Percentiles rank a stretch among this genome's conserved stretches.
phyloP scores from a whole-genome alignment of 306 rosid species.

The Erythrophleum fordii region DNA sequence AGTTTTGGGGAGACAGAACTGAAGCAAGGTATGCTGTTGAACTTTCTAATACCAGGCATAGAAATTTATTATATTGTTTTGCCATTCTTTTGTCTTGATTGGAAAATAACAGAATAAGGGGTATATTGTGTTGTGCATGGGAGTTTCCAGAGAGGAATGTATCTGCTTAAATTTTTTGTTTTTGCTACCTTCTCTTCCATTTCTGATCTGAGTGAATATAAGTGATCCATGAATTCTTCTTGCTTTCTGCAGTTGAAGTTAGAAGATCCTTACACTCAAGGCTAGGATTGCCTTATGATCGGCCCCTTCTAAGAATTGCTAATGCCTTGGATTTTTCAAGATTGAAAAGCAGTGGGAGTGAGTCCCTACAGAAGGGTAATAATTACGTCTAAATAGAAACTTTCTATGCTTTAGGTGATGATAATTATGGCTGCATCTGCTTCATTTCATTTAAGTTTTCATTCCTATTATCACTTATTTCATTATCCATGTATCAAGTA shows the following conservation, averaged over 20 bases:
- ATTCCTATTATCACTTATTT: background rate
- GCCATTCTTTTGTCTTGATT: slow-evolving; percentile 10
- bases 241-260: slow-evolving; percentile 75
- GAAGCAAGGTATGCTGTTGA: slow-evolving; percentile 79
- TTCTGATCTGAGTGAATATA: slow-evolving; percentile 23
- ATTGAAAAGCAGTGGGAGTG: slow-evolving; percentile 46
- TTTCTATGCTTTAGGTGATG: slow-evolving; percentile 24
- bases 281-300: slow-evolving; percentile 86
- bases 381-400: slow-evolving; percentile 14
- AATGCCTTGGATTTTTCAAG: slow-evolving; percentile 73
- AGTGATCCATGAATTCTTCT: slow-evolving; percentile 27
- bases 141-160: slow-evolving; percentile 16
- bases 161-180: slow-evolving; percentile 1
- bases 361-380: slow-evolving; percentile 66
- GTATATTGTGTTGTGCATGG: slow-evolving; percentile 1
- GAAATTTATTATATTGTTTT: slow-evolving; percentile 16
- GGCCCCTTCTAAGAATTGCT: slow-evolving; percentile 89
- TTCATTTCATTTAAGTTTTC: slow-evolving; percentile 18
- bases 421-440: slow-evolving; percentile 22
- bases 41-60: slow-evolving; percentile 5
- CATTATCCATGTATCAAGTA: background rate
- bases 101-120: background rate
- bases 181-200: slow-evolving; percentile 9
- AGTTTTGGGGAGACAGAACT: slow-evolving; percentile 94
- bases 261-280: slow-evolving; percentile 85